A percentile compares a stretch with the other conserved stretches of the same genome.
phyloP scores from a whole-genome alignment of 2,329 filamentous ascomycete species.

The Fusarium annulatum region DNA sequence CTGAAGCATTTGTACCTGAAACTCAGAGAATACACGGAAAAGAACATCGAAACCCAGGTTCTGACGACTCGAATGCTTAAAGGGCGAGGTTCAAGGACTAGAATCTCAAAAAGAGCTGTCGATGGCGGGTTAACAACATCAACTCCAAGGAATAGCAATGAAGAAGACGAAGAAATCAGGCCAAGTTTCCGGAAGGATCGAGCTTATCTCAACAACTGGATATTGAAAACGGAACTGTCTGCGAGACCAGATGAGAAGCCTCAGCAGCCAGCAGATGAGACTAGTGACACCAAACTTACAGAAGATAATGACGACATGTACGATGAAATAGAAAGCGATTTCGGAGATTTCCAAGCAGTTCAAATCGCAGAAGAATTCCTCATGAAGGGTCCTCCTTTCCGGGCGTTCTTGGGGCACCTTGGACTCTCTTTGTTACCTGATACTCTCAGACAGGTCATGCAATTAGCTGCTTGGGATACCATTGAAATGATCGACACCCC shows the following conservation, averaged over 20 bases:
- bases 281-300: no score
- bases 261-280: background rate
- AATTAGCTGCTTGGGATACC: background rate
- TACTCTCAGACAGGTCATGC: background rate
- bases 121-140: background rate
- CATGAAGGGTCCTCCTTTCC: background rate
- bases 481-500: background rate
- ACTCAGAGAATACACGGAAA: background rate
- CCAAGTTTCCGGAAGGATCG: background rate
- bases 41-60: background rate
- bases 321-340: background rate
- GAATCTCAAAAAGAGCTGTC: slow-evolving; percentile 4
- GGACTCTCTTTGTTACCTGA: slow-evolving; percentile 1
- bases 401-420: background rate
- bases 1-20: slow-evolving; percentile 5
- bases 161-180: background rate
- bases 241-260: background rate
- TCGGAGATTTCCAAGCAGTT: background rate
- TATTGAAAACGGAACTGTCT: background rate
- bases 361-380: background rate
- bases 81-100: background rate
- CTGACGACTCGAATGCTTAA: slow-evolving; percentile 1
- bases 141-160: no score
- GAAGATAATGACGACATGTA: background rate
- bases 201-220: background rate